These are phyloP conservation scores for Haplosporangium sp. DNA, from an alignment of 371 early-diverging fungal species.

Conservation along the genomic window DNA sequence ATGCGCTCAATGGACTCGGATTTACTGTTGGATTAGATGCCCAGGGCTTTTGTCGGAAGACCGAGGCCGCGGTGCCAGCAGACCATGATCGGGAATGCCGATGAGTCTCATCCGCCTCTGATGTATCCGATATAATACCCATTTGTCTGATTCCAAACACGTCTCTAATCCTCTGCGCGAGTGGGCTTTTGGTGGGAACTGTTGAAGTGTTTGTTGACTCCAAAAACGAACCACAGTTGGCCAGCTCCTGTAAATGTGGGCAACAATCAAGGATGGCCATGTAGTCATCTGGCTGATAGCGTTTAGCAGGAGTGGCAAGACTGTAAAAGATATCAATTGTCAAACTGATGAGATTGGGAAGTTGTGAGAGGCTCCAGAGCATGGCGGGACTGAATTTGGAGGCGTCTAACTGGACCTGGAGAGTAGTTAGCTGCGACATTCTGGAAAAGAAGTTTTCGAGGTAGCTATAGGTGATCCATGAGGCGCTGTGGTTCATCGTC, in stretches of 20 bases:
- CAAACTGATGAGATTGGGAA: conserved; percentile 9
- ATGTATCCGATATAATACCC: conserved; percentile 1
- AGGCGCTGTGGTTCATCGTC: conserved; percentile 9
- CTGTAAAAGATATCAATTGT: conserved; percentile 20
- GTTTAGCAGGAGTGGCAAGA: neutral
- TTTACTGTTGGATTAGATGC: neutral
- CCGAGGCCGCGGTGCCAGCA: neutral
- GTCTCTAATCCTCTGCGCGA: conserved; percentile 10
- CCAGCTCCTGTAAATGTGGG: conserved; percentile 3
- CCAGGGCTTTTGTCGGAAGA: neutral
- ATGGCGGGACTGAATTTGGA: conserved; percentile 31
- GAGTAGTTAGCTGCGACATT: conserved; percentile 5
- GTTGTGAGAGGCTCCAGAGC: conserved; percentile 31
- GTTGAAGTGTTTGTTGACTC: conserved; percentile 6
- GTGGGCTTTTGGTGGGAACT: neutral
- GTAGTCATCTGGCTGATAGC: conserved; percentile 15
- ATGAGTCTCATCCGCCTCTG: neutral
- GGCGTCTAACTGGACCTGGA: conserved; percentile 26
- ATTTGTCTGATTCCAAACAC: conserved; percentile 3
- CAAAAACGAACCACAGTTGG: conserved; percentile 15
- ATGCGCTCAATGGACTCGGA: neutral
- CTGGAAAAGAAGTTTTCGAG: conserved; percentile 19
- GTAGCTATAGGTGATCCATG: conserved; percentile 19
- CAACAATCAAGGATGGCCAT: conserved; percentile 33
- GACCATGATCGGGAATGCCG: conserved; percentile 12